Evolutionary conservation across 306 rosid species (phyloP), one percentile per base, ranked within the genome.

Genomic region (Medicago arabica): DNA sequence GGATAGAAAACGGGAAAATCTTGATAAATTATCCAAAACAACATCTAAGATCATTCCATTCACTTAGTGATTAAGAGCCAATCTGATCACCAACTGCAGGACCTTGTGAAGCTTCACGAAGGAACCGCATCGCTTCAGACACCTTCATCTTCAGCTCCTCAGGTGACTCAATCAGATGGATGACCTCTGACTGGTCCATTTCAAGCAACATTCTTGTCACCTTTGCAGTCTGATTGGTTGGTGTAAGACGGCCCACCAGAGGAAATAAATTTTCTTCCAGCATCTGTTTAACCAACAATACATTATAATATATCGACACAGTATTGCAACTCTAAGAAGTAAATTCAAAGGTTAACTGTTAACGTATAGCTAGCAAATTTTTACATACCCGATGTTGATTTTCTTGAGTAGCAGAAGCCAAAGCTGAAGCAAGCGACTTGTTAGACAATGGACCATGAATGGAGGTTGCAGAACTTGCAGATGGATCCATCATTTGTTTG

Each of bases 121-220:
- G 91, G 69, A 91, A 96, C 31, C 87, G 90, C 92, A 91, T 87
- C 17, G 97, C 97, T 82, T 93, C 97, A 0, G 92, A 86, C 67
- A 91, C 96, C 83, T 93, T 91, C 58, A 46, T 80, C 82, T 93
- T 91, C 70, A 91, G 62, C 61, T 86, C 98, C 19, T 91, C 97
- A 0, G 94, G 96, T 19, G 97, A 83, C 80, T 93, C 98, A 1
- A 93, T 87, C 64, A 91, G 96, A 86, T 93, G 97, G 50, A 93
- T 87, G 31, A 93, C 96, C 86, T 93, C 97, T 0, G 98, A 83
- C 71, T 88, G 96, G 46, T 93, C 98, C 98, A 93, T 93, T 83
- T 93, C 98, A 68, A 93, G 85, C 75, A 89, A 67, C 96, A 91
- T 89, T 53, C 97, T 92, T 0, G 96, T 93, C 60, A 93, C 96